phyloP scores from a whole-genome alignment of 83 land plant genomes.

The Picea abies region DNA sequence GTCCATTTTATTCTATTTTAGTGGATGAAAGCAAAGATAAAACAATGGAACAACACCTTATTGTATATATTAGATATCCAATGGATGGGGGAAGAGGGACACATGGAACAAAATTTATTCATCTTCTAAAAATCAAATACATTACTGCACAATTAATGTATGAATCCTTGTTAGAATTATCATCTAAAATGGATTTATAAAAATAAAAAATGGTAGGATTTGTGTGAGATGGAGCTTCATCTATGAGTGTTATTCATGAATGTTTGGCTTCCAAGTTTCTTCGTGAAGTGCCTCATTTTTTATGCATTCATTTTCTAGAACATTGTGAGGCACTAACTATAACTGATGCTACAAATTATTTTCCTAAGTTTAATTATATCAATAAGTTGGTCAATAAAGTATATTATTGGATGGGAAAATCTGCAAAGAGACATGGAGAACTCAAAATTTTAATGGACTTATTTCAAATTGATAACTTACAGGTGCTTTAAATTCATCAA shows the following conservation, averaged over 20 bases:
- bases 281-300: neutral
- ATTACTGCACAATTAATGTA: neutral
- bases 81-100: neutral
- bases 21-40: neutral
- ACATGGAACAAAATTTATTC: neutral
- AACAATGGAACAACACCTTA: neutral
- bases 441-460: neutral
- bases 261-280: neutral
- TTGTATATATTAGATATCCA: neutral
- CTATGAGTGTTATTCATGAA: neutral
- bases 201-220: neutral
- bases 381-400: neutral
- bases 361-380: neutral
- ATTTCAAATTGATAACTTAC: too few species aligned
- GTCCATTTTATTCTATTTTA: neutral
- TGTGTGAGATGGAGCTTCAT: slow-evolving; percentile 3
- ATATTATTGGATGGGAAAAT: neutral
- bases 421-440: neutral
- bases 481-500: too few species aligned
- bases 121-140: neutral
- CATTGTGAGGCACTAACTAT: neutral
- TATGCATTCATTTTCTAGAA: neutral
- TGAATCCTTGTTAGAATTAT: neutral
- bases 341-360: neutral
- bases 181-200: neutral